Percentiles rank a stretch among this genome's conserved stretches.
Conservation (phyloP, 495 filamentous ascomycete species). For the Gamarada debralockiae region DNA sequence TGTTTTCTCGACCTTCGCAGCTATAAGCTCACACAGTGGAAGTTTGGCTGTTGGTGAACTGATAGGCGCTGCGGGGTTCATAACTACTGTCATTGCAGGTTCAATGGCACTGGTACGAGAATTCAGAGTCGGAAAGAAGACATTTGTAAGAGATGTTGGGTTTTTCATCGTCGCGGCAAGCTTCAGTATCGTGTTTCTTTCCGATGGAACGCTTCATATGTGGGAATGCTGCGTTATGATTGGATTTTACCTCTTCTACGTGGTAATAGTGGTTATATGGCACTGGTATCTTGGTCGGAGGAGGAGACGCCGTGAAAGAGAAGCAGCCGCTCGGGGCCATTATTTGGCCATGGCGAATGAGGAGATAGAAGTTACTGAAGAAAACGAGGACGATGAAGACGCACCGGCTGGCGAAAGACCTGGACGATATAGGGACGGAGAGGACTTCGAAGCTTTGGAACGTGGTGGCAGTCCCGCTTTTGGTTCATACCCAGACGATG, state of each 20-base stretch:
- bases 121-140: constrained; percentile 82
- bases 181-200: constrained; percentile 85
- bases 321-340: constrained; percentile 68
- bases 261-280: constrained; percentile 83
- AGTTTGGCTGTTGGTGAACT: constrained; percentile 95
- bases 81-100: constrained; percentile 95
- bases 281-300: constrained; percentile 75
- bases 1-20: constrained; percentile 97
- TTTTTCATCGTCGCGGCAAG: constrained; percentile 88
- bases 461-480: constrained; percentile 27
- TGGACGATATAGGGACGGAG: constrained; percentile 33
- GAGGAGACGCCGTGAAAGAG: constrained; percentile 55
- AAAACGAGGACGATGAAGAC: constrained; percentile 69
- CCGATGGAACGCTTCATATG: constrained; percentile 75
- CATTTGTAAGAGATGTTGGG: constrained; percentile 87
- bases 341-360: constrained; percentile 67
- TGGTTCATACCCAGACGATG: constrained; percentile 19
- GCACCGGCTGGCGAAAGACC: constrained; percentile 26
- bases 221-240: constrained; percentile 95
- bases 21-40: constrained; percentile 93
- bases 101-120: constrained; percentile 95
- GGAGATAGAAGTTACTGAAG: constrained; percentile 59
- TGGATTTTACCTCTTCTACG: constrained; percentile 87
- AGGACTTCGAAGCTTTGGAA: constrained; percentile 75
- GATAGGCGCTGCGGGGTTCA: constrained; percentile 93